A percentile compares a stretch with the other conserved stretches of the same genome.
Conservation (phyloP, 495 filamentous ascomycete species). For the Podospora australis region DNA sequence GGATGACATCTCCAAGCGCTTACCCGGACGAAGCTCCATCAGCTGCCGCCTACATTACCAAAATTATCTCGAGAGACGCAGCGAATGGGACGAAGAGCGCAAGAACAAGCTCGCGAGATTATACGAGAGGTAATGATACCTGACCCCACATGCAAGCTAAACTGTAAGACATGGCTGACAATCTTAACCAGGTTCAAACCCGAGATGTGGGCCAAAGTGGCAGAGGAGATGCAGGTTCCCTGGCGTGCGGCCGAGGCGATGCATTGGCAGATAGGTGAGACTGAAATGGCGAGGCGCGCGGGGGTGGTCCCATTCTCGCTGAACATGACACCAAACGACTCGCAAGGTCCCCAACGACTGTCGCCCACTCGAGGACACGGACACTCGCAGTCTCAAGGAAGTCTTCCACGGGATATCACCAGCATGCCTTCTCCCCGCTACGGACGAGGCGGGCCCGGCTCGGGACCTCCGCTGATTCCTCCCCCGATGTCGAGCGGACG, state of each 20-base stretch:
- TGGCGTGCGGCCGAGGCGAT: slow-evolving; percentile 95
- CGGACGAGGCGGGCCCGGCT: slow-evolving; percentile 20
- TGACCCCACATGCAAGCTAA: too few species aligned
- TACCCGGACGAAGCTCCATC: slow-evolving; percentile 87
- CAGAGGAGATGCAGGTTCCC: slow-evolving; percentile 90
- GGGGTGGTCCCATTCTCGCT: slow-evolving; percentile 74
- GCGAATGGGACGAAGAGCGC: slow-evolving; percentile 93
- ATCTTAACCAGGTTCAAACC: slow-evolving; percentile 71
- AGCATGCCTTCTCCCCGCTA: slow-evolving; percentile 32
- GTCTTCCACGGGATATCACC: slow-evolving; percentile 31
- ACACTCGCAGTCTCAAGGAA: slow-evolving; percentile 45
- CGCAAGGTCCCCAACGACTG: slow-evolving; percentile 32
- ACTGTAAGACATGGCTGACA: too few species aligned
- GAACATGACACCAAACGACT: slow-evolving; percentile 54
- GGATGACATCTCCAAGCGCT: slow-evolving; percentile 89
- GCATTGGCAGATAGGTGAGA: slow-evolving; percentile 95
- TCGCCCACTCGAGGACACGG: slow-evolving; percentile 33
- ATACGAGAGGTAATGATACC: slow-evolving; percentile 76
- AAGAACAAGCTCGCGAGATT: slow-evolving; percentile 93
- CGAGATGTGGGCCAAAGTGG: slow-evolving; percentile 94
- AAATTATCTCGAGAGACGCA: slow-evolving; percentile 86
- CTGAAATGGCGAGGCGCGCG: slow-evolving; percentile 87
- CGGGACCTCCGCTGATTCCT: slow-evolving; percentile 14
- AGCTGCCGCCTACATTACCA: slow-evolving; percentile 94
- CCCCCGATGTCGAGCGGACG: slow-evolving; percentile 16